Conservation (phyloP, 2,329 filamentous ascomycete genomes). For the Thielaviopsis punctulata region DNA sequence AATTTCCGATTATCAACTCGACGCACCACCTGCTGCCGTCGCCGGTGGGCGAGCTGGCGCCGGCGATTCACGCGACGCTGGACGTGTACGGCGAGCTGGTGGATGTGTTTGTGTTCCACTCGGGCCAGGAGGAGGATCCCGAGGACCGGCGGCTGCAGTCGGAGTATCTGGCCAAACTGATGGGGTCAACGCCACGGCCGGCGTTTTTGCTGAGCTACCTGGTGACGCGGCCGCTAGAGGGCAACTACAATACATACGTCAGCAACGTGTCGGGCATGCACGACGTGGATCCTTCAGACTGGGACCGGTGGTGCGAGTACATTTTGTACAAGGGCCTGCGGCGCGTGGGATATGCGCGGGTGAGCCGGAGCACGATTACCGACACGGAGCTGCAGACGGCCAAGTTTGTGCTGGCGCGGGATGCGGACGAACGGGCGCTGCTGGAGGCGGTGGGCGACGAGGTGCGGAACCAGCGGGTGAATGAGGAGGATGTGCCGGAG, state of each 20-base stretch:
- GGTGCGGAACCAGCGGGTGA: constrained; percentile 38
- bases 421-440: constrained; percentile 36
- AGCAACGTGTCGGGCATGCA: constrained; percentile 77
- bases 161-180: constrained; percentile 70
- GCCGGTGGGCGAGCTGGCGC: constrained; percentile 84
- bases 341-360: constrained; percentile 73
- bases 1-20: constrained; percentile 94
- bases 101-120: constrained; percentile 97
- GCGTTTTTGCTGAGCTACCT: constrained; percentile 80
- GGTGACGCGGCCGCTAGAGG: constrained; percentile 74
- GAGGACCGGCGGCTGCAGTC: constrained; percentile 80
- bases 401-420: constrained; percentile 69
- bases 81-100: constrained; percentile 80
- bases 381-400: constrained; percentile 95
- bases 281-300: constrained; percentile 81
- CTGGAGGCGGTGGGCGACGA: constrained; percentile 29
- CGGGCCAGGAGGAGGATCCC: constrained; percentile 88
- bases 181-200: constrained; percentile 67
- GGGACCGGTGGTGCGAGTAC: constrained; percentile 98
- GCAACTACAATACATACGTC: constrained; percentile 95
- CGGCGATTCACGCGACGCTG: constrained; percentile 90
- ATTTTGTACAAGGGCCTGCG: constrained; percentile 84
- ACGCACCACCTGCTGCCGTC: constrained; percentile 90
- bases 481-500: constrained; percentile 57
- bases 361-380: constrained; percentile 80